Base-by-base conservation (phyloP, 768 basidiomycete species). In the Panaeolus papilionaceus region DNA sequence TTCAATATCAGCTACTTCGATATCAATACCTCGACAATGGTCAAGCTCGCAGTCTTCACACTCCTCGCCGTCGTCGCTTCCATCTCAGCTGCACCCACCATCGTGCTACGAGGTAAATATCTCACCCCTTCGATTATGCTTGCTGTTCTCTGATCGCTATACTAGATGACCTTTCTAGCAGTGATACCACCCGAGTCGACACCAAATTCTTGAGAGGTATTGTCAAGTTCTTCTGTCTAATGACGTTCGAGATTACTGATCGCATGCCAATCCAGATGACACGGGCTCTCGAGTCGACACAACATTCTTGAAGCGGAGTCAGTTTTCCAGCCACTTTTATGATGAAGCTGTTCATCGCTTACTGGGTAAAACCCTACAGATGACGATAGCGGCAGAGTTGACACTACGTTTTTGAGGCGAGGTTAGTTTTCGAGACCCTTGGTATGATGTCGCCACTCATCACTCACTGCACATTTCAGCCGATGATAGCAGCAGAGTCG, bases 201-300 rank as follows among this genome's bases (percentile, higher is more conserved):
- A 58, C 54, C 6, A 58, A 58, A 33, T 58, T 58, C 14, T 12
- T 58, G 54, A 58, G 54, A 16, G 54, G 54, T 58, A 58, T 7
- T 26, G 33, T 4, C 54, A 11, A 4, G 4, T 3, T 28, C 4
- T 12, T 33, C 54, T 37, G 9, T 10, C 5, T 0, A 58, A 16
- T 23, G 18, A 26, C 23, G 14, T 58, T 58, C 54, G 16, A 58
- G 16, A 16, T 11, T 12, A 33, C 20, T 58, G 54, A 58, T 10
- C 28, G 3, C 9, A 37, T 14, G 8, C 54, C 16, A 42, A 11
- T 33, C 28, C 28, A 58, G 54, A 58, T 12, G 54, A 58, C 14
- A 16, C 45, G 4, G n/a, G 20, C 20, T 47, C 54, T 58, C 54
- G 54, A 58, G 54, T 58, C 26, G 54, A 58, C 7, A 37, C 54